Evolutionary conservation across 108 stramenopile species (phyloP).

Genomic region (Pinguiococcus pyrenoidosus): DNA sequence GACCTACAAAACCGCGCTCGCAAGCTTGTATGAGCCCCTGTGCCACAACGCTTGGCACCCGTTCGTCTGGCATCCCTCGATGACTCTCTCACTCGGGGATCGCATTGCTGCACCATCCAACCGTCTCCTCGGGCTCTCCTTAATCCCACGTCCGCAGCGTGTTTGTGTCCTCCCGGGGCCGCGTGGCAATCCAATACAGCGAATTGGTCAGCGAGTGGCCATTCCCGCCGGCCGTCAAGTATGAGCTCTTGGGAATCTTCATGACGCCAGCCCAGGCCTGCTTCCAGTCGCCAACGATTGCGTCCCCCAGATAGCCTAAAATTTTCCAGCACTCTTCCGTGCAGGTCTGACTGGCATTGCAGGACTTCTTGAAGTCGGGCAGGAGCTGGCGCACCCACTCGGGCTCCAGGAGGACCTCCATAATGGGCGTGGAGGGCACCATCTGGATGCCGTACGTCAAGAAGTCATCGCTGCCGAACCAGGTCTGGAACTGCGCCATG

Average conservation of each 20-base stretch:
- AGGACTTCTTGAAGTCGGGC: conserved; percentile 52
- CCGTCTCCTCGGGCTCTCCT: no score
- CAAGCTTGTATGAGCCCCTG: no score
- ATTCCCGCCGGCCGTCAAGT: conserved; percentile 27
- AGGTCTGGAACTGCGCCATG: conserved; percentile 50
- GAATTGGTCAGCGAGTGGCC: conserved; percentile 30
- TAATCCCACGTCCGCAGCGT: no score
- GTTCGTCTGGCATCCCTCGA: no score
- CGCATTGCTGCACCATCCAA: no score
- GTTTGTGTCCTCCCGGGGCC: no score
- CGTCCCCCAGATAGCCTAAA: conserved; percentile 16
- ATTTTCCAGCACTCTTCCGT: conserved; percentile 36
- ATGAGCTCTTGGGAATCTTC: conserved; percentile 10
- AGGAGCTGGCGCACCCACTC: conserved; percentile 67
- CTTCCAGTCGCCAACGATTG: conserved; percentile 19
- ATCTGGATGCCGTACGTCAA: conserved; percentile 74
- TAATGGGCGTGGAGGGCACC: conserved; percentile 62
- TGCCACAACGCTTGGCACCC: no score
- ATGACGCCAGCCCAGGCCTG: conserved; percentile 10
- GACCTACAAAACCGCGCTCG: no score
- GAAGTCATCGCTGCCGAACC: conserved; percentile 48
- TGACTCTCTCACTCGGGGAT: no score
- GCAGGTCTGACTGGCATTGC: conserved; percentile 39
- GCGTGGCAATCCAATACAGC: conserved; percentile 32
- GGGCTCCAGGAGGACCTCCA: conserved; percentile 59